A percentile compares a stretch with the other conserved stretches of the same genome.
phyloP scores from a whole-genome alignment of 139 green algal species.

The Axilococcus clingmanii region DNA sequence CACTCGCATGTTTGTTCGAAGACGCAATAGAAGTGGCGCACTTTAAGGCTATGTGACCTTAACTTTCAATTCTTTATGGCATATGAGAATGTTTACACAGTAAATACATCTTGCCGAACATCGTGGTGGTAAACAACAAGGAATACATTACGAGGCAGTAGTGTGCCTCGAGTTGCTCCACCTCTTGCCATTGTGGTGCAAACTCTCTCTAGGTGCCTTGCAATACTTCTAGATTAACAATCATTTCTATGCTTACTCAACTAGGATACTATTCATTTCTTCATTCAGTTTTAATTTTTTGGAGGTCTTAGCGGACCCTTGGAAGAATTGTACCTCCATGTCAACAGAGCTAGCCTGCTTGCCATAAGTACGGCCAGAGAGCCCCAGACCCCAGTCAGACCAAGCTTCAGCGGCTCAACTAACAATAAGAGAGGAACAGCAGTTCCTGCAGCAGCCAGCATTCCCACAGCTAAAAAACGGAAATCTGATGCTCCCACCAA shows the following conservation, averaged over 20 bases:
- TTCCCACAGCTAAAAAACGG: conserved; percentile 44
- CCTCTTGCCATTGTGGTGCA: neutral
- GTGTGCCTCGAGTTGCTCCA: no score
- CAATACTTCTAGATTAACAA: conserved; percentile 1
- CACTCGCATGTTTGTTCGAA: no score
- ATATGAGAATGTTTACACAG: no score
- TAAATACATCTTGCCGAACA: no score
- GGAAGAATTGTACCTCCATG: conserved; percentile 29
- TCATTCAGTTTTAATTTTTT: neutral
- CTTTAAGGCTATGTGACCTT: no score
- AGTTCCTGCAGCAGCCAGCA: conserved; percentile 29
- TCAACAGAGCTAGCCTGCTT: conserved; percentile 30
- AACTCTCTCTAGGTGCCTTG: neutral
- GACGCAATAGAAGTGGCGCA: no score
- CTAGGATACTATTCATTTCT: neutral
- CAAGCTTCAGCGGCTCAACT: conserved; percentile 21
- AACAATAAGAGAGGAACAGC: conserved; percentile 23
- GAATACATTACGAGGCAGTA: no score
- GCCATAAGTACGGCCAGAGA: conserved; percentile 41
- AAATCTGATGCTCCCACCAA: conserved; percentile 63
- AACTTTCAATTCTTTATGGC: no score
- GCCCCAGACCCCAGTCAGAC: conserved; percentile 40
- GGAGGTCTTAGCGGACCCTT: conserved; percentile 23
- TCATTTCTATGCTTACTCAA: neutral
- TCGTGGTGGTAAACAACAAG: no score